Conservation (phyloP, 1,284 basidiomycete genomes). For the Xerocomus amazonicus region DNA sequence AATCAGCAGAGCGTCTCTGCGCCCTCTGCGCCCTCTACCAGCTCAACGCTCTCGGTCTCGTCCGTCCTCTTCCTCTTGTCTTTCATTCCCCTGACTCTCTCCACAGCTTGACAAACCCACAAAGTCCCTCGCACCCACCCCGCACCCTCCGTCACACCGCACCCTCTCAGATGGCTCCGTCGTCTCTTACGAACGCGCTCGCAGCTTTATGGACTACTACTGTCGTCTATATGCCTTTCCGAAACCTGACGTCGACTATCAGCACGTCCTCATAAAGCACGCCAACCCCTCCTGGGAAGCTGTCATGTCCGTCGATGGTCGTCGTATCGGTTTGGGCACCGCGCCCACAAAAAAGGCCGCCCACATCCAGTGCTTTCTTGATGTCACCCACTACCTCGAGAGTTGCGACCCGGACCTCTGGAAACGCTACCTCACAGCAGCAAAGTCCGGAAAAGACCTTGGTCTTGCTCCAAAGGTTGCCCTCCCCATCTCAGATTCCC, state of each 20-base stretch:
- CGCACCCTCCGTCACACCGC: conserved; percentile 21
- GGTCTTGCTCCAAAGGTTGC: conserved; percentile 70
- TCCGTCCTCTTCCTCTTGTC: conserved; percentile 29
- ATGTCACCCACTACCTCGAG: conserved; percentile 85
- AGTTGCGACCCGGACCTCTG: conserved; percentile 80
- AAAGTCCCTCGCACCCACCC: conserved; percentile 18
- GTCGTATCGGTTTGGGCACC: conserved; percentile 76
- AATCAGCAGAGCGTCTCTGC: conserved; percentile 75
- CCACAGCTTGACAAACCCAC: conserved; percentile 30
- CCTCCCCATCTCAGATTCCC: conserved; percentile 64
- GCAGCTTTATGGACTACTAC: conserved; percentile 95
- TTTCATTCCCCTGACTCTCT: neutral
- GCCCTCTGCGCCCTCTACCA: conserved; percentile 72
- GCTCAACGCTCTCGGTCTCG: conserved; percentile 56
- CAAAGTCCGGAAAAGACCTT: conserved; percentile 61
- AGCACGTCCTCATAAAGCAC: conserved; percentile 28
- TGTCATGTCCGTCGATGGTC: conserved; percentile 75
- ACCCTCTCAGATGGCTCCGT: conserved; percentile 64
- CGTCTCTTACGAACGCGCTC: conserved; percentile 74
- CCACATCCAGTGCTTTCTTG: conserved; percentile 75
- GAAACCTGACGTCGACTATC: conserved; percentile 75
- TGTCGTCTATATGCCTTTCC: conserved; percentile 79
- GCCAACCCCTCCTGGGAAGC: conserved; percentile 66
- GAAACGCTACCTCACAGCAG: conserved; percentile 63
- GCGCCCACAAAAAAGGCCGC: conserved; percentile 76